These are phyloP conservation scores for Zymoseptoria brevis DNA, from an alignment of 2,329 filamentous ascomycete species.

Conservation along the genomic window DNA sequence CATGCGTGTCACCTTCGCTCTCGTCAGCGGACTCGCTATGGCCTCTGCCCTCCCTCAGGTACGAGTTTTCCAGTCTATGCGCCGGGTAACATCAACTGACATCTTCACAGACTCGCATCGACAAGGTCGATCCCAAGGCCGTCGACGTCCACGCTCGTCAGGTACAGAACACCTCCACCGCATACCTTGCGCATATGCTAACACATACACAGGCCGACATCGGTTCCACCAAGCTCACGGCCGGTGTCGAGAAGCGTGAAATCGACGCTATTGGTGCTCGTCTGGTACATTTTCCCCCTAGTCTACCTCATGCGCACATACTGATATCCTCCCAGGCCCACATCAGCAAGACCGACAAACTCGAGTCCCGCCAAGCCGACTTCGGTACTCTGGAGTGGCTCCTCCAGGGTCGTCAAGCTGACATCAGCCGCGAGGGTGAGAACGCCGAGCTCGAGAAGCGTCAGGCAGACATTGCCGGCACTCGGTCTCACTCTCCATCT, in stretches of 20 bases:
- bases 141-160: background rate
- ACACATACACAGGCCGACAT: background rate
- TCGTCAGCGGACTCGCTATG: background rate
- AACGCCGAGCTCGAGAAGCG: background rate
- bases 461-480: background rate
- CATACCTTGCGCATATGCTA: background rate
- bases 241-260: background rate
- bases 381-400: background rate
- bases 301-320: background rate
- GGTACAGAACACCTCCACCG: background rate
- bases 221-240: background rate
- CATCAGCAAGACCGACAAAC: background rate
- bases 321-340: background rate
- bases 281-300: background rate
- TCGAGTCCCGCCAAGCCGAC: background rate
- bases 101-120: background rate
- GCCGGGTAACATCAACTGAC: background rate
- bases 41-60: background rate
- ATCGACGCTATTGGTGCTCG: background rate
- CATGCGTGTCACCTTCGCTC: background rate
- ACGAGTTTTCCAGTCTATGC: background rate
- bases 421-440: background rate
- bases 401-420: background rate
- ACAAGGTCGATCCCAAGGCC: background rate
- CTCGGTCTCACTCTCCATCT: background rate